Base-by-base conservation (phyloP, 2,329 filamentous ascomycete species). In the Orbilia blumenaviensis region DNA sequence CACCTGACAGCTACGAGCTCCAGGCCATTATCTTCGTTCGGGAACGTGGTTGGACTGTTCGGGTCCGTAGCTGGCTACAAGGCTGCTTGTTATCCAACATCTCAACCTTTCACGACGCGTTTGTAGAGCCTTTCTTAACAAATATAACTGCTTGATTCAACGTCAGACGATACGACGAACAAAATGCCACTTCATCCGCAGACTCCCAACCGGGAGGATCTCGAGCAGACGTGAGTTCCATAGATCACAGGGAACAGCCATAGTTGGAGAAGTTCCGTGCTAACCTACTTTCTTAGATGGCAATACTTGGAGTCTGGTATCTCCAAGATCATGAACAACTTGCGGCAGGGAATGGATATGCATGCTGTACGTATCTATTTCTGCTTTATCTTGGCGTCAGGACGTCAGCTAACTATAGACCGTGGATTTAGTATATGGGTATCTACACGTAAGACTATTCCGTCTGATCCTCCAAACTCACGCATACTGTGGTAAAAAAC, bases 321-420 rank as follows among this genome's bases (percentile, higher is more conserved):
- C 79, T 89, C 93, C 79, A 92, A 91, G 82, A 96, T 99, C 81
- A 98, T 99, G 94, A 89, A 89, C 80, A 92, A 96, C 81, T 87
- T 98, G 27, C 92, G 94, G 81, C 91, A 93, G 79, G 95, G 95
- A 77, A 92, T 99, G 84, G 94, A 97, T 81, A 93, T 98, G 90
- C 89, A 91, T 80, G 94, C 92, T 80, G 90, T 92, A 85, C 81
- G 88, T 82, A 58, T 66, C 18, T n/a, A n/a, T 36, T n/a, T 36
- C 46, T 25, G 6, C 16, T 29, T 7, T 58, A 66, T 12, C 77
- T 9, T 81, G 56, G 46, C 67, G 42, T 42, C 25, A 67, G 58
- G 54, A 34, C 7, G 29, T 32, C 5, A 50, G 73, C 74, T 69
- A 32, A 68, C 23, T n/a, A n/a, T n/a, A 27, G 29, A 18, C 12